A percentile compares a stretch with the other conserved stretches of the same genome.
Conservation (phyloP, 495 filamentous ascomycete species). For the Daldinia caldariorum region DNA sequence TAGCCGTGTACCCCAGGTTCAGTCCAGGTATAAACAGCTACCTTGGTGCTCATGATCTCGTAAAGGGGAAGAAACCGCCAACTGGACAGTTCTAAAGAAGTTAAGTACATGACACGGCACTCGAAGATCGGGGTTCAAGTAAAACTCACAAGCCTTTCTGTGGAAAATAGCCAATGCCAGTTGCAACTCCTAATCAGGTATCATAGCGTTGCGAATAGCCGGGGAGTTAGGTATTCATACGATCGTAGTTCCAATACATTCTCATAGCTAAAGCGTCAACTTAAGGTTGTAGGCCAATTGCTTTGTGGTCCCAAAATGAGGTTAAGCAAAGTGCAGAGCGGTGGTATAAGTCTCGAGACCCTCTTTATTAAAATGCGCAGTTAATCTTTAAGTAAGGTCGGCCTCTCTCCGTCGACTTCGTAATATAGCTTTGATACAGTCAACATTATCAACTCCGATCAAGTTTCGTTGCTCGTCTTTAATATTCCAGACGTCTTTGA, state of each 20-base stretch:
- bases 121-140: not conserved
- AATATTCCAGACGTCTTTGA: conserved; percentile 44
- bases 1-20: not conserved
- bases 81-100: not conserved
- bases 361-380: not conserved
- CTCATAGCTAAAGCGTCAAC: not conserved
- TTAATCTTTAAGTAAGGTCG: conserved; percentile 31
- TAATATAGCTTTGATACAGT: conserved; percentile 45
- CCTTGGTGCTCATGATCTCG: not conserved
- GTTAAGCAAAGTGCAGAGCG: not conserved
- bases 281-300: not conserved
- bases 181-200: not conserved
- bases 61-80: not conserved
- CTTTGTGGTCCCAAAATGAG: not conserved
- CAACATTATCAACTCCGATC: conserved; percentile 44
- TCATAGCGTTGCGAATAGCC: too few relatives aligned
- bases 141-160: not conserved
- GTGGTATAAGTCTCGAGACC: not conserved
- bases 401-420: conserved; percentile 40
- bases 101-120: not conserved
- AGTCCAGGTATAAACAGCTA: not conserved
- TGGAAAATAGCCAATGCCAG: not conserved
- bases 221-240: too few relatives aligned
- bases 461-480: conserved; percentile 42
- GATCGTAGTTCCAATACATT: not conserved